Base-by-base conservation (phyloP, 2,329 filamentous ascomycete species). In the Aspergillus ibericus region DNA sequence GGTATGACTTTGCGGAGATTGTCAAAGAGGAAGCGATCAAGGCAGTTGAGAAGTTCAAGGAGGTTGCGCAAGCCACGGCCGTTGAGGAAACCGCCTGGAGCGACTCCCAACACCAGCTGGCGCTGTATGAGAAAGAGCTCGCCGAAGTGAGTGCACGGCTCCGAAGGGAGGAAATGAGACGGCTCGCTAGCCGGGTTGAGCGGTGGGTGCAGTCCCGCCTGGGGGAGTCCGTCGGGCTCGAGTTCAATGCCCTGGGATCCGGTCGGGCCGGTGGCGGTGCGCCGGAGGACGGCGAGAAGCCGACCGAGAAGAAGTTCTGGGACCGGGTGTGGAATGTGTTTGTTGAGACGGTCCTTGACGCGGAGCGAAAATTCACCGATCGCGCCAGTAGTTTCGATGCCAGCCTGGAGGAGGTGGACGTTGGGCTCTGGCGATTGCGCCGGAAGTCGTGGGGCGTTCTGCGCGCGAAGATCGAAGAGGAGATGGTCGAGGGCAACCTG, bases 401-500 rank as follows among this genome's bases (percentile, higher is more conserved):
- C 47, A 96, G 88, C 68, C 82, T 90, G 56, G 92, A 93, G 40
- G 95, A 99, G 78, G 92, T 96, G 18, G 90, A 96, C 61, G 86
- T 97, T 55, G 95, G 95, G 16, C 82, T 96, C 18, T 99, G 95
- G 93, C 87, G 93, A 57, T 79, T 99, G 64, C 88, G 93, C 59
- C 87, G 93, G 63, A 98, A 98, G 82, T 95, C 91, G 61, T 99
- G 95, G 95, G 88, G 88, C 40, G 93, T 93, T 13, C 82, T 99
- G 61, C 86, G 91, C 47, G 88, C 92, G 59, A 95, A 91, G 80
- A 90, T 99, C 62, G 93, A 98, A 35, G 95, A 99, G 72, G 95
- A 99, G 77, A 91, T 97, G 72, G 96, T 96, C 87, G 95, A 98
- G 78, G 93, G 93, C 69, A 99, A 98, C 72, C 87, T 99, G 55